These are phyloP conservation scores for Pulveroboletus sp. DNA, from an alignment of 768 basidiomycete species.

Conservation along the genomic window DNA sequence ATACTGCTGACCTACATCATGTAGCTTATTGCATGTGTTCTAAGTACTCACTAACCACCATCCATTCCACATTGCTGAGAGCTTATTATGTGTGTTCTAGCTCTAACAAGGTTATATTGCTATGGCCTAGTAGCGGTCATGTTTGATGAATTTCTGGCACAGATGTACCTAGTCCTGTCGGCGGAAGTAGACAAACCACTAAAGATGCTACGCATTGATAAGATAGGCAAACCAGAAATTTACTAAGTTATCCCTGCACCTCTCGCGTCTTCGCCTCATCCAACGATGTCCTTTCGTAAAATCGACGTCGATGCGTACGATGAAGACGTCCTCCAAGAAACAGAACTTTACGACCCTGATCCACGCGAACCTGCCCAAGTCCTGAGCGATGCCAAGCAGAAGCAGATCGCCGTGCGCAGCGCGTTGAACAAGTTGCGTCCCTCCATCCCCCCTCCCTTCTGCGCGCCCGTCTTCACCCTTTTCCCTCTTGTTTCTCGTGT, in stretches of 20 bases:
- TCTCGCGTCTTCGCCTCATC: neutral
- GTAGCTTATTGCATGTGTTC: too few relatives aligned
- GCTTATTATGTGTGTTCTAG: too few relatives aligned
- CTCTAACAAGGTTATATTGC: too few relatives aligned
- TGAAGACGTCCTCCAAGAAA: conserved; percentile 82
- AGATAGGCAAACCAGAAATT: neutral
- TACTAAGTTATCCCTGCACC: neutral
- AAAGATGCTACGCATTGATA: neutral
- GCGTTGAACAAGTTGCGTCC: conserved; percentile 64
- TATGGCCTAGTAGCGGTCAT: too few relatives aligned
- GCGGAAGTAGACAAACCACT: too few relatives aligned
- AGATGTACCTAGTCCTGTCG: too few relatives aligned
- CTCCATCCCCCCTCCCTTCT: neutral
- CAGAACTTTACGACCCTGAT: conserved; percentile 84
- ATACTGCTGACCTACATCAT: too few relatives aligned
- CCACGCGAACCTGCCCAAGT: conserved; percentile 72
- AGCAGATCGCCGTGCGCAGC: conserved; percentile 65
- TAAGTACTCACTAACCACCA: too few relatives aligned
- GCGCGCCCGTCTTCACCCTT: too few relatives aligned
- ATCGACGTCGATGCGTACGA: conserved; percentile 93
- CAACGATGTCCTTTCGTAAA: conserved; percentile 72
- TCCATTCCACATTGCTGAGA: too few relatives aligned
- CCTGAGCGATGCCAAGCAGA: conserved; percentile 70
- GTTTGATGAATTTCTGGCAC: too few relatives aligned
- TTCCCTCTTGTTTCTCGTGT: neutral